phyloP scores from a whole-genome alignment of 2,329 filamentous ascomycete species.

The Arthrobotrys megalospora region DNA sequence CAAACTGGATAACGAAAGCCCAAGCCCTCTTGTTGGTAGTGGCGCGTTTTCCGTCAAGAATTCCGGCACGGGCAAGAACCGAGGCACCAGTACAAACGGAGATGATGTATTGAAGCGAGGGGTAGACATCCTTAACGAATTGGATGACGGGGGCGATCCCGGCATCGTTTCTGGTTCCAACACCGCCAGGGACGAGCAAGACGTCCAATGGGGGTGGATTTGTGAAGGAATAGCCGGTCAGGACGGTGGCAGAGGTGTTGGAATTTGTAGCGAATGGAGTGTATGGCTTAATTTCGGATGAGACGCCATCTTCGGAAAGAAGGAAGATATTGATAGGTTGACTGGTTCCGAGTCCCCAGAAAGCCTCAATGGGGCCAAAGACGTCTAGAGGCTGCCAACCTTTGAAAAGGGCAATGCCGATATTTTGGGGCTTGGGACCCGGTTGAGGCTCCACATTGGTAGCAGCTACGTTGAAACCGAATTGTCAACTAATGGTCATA shows the following conservation, averaged over 20 bases:
- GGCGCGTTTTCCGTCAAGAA: constrained; percentile 69
- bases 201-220: constrained; percentile 61
- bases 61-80: constrained; percentile 66
- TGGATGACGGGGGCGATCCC: constrained; percentile 40
- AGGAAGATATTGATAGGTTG: constrained; percentile 68
- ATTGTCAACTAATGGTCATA: neutral
- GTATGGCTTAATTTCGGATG: constrained; percentile 66
- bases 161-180: constrained; percentile 45
- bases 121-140: constrained; percentile 58
- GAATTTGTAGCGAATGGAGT: constrained; percentile 52
- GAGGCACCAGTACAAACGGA: constrained; percentile 67
- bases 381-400: constrained; percentile 70
- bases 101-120: constrained; percentile 64
- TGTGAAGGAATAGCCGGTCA: constrained; percentile 63
- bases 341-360: constrained; percentile 68
- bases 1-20: constrained; percentile 65
- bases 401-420: constrained; percentile 69
- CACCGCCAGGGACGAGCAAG: constrained; percentile 60
- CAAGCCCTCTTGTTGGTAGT: constrained; percentile 68
- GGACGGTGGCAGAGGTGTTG: constrained; percentile 59
- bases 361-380: constrained; percentile 70
- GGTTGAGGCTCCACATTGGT: constrained; percentile 41
- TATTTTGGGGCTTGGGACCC: constrained; percentile 63
- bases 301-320: constrained; percentile 68
- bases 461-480: constrained; percentile 20